These are phyloP conservation scores for Trichoderma atroviride DNA, from an alignment of 2,329 filamentous ascomycete genomes.

Conservation along the genomic window DNA sequence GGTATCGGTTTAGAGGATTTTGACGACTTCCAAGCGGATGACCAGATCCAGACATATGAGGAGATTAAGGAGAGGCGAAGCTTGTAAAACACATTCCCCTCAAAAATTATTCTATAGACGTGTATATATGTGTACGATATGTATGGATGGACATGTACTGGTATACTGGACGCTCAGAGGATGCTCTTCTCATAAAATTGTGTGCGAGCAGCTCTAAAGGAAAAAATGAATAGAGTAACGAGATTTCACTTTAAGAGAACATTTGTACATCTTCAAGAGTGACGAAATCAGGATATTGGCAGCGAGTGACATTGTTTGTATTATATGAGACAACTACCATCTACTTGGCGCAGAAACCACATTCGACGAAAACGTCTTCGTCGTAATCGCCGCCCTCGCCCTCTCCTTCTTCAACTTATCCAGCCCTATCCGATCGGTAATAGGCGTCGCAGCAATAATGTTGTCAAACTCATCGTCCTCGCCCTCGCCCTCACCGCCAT, in stretches of 20 bases:
- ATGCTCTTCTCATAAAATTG: not conserved
- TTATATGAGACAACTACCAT: conserved; percentile 40
- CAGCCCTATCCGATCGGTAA: conserved; percentile 80
- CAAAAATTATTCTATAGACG: conserved; percentile 6
- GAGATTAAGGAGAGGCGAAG: conserved; percentile 71
- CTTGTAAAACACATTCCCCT: conserved; percentile 43
- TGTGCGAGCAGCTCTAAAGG: not conserved
- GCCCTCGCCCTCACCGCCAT: conserved; percentile 52
- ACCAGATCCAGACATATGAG: conserved; percentile 87
- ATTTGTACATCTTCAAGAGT: not conserved
- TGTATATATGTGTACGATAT: conserved; percentile 26
- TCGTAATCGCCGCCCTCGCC: conserved; percentile 50
- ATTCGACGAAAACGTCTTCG: conserved; percentile 55
- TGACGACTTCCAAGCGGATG: conserved; percentile 76
- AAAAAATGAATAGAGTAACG: not conserved
- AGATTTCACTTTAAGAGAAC: not conserved
- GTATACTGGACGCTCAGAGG: not conserved
- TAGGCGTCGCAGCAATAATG: conserved; percentile 87
- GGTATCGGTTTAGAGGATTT: conserved; percentile 84
- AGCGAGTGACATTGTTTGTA: not conserved
- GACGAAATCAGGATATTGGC: not conserved
- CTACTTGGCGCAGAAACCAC: conserved; percentile 52
- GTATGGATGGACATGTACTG: conserved; percentile 18
- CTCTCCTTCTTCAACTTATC: conserved; percentile 60
- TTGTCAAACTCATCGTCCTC: conserved; percentile 81